phyloP scores from a whole-genome alignment of 2,329 filamentous ascomycete genomes.

The Pleoardoris graminearum region DNA sequence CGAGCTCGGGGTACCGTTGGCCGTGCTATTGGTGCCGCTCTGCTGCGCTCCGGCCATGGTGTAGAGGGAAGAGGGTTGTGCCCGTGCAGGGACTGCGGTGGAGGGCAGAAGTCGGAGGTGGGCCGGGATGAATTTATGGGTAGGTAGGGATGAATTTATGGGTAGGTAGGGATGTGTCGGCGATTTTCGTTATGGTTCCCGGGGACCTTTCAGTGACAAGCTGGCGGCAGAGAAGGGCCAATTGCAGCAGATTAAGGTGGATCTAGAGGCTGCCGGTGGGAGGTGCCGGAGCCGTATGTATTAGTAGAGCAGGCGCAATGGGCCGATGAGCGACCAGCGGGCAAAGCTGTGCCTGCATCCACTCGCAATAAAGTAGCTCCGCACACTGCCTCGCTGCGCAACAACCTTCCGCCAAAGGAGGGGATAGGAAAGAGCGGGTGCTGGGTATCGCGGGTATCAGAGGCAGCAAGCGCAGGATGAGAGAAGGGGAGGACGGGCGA shows the following conservation, averaged over 20 bases:
- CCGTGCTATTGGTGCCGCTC: conserved; percentile 46
- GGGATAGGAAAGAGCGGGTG: neutral
- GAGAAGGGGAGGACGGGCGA: conserved; percentile 11
- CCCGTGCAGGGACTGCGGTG: conserved; percentile 31
- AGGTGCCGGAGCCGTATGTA: conserved; percentile 19
- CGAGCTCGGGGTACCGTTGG: conserved; percentile 62
- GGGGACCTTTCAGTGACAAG: conserved; percentile 2
- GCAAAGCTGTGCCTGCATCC: conserved; percentile 21
- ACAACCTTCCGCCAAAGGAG: neutral
- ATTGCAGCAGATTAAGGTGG: conserved; percentile 2
- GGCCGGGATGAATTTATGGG: conserved; percentile 31
- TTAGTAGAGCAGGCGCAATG: conserved; percentile 13
- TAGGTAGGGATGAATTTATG: conserved; percentile 32
- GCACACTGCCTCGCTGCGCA: neutral
- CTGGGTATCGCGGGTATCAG: conserved; percentile 10
- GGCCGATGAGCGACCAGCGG: conserved; percentile 14
- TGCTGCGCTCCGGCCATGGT: conserved; percentile 41
- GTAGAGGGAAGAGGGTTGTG: conserved; percentile 18
- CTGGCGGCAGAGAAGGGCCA: conserved; percentile 4
- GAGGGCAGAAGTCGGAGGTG: conserved; percentile 17
- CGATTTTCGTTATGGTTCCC: neutral
- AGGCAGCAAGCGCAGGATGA: conserved; percentile 10
- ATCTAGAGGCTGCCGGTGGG: conserved; percentile 23
- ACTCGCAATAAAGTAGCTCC: conserved; percentile 7
- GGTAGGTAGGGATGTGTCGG: conserved; percentile 19